Evolutionary conservation across 306 rosid species (phyloP).

Genomic region (Ormosia emarginata): DNA sequence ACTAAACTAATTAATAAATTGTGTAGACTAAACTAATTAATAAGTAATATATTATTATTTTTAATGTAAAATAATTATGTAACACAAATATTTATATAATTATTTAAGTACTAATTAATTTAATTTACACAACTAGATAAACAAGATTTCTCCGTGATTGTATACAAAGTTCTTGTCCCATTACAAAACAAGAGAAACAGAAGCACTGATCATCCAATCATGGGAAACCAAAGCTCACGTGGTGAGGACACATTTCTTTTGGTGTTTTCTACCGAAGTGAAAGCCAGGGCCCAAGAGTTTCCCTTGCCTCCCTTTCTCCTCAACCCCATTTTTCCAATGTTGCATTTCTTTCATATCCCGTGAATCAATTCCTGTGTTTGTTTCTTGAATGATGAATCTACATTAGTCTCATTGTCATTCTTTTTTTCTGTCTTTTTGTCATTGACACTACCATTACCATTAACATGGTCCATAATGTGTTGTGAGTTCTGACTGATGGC

Average conservation of each 20-base stretch:
- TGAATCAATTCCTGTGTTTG: neutral
- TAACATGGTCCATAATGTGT: no score
- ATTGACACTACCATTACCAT: neutral
- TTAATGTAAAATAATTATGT: no score
- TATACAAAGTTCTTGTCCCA: neutral
- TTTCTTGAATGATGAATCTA: neutral
- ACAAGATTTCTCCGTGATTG: no score
- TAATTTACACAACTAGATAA: no score
- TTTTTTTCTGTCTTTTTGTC: neutral
- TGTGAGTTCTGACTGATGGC: no score
- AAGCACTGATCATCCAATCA: neutral
- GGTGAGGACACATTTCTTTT: neutral
- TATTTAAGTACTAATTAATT: no score
- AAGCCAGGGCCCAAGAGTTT: neutral
- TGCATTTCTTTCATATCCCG: neutral
- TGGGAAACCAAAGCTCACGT: neutral
- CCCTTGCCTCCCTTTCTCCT: neutral
- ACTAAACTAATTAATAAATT: no score
- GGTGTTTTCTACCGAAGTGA: neutral
- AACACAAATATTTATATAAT: no score
- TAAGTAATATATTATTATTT: no score
- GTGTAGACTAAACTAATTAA: no score
- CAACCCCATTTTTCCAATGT: neutral
- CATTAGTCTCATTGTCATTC: neutral
- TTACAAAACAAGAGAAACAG: neutral